Percentiles rank a stretch among this genome's conserved stretches.
phyloP scores from a whole-genome alignment of 345 rosid genomes.

The Stellera chamaejasme region DNA sequence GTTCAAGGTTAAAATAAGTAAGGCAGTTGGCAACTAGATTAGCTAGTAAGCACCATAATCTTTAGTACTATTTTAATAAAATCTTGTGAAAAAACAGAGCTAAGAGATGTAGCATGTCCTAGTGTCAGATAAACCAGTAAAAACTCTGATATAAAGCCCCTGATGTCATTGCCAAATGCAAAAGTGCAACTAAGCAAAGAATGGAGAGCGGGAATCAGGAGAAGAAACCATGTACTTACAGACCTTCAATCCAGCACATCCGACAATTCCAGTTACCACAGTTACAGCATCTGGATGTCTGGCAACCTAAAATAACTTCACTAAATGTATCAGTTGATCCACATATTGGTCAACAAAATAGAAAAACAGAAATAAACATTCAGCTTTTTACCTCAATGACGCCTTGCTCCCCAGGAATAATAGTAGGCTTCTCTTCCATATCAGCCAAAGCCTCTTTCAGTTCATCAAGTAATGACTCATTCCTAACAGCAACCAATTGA shows the following conservation, averaged over 20 bases:
- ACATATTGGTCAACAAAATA: constrained; percentile 9
- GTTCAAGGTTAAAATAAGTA: too few relatives aligned
- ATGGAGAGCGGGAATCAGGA: neutral
- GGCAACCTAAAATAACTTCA: constrained; percentile 54
- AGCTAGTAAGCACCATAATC: too few relatives aligned
- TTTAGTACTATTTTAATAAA: too few relatives aligned
- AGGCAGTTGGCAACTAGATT: too few relatives aligned
- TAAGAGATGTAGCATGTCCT: too few relatives aligned
- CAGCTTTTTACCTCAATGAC: constrained; percentile 50
- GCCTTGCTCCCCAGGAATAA: constrained; percentile 93
- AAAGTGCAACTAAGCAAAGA: neutral
- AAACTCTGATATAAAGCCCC: too few relatives aligned
- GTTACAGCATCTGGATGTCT: constrained; percentile 89
- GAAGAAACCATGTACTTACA: neutral
- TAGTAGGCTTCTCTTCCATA: constrained; percentile 78
- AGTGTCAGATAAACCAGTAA: too few relatives aligned
- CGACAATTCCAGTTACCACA: constrained; percentile 93
- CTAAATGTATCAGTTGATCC: constrained; percentile 6
- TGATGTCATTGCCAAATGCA: too few relatives aligned
- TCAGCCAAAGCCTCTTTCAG: constrained; percentile 79
- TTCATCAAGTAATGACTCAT: constrained; percentile 64
- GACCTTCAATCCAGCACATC: constrained; percentile 97
- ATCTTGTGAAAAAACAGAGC: too few relatives aligned
- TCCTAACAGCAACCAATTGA: constrained; percentile 70
- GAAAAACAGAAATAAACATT: neutral